Conservation (phyloP, 257 asterid species). For the Lavandula angustifolia region DNA sequence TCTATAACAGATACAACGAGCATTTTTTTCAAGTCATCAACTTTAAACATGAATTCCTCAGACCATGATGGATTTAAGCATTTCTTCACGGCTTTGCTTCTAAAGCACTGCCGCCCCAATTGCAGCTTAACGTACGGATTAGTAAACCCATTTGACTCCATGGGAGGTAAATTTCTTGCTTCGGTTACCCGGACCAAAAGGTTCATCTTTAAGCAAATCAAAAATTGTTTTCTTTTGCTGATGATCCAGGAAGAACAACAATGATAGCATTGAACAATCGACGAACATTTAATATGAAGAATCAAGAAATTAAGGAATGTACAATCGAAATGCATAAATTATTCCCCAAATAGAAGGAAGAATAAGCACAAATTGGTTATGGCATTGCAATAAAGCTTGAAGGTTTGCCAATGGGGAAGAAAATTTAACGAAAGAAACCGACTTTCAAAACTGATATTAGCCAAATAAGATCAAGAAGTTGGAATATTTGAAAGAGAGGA, state of each 20-base stretch:
- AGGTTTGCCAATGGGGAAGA: conserved; percentile 3
- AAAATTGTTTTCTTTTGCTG: neutral
- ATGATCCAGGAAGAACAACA: conserved; percentile 2
- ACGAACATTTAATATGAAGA: conserved; percentile 8
- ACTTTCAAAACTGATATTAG: conserved; percentile 13
- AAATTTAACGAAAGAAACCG: neutral
- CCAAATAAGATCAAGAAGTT: conserved; percentile 11
- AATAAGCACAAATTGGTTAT: neutral
- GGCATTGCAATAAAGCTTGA: conserved; percentile 17
- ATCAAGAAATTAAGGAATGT: neutral
- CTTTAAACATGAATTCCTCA: conserved; percentile 78
- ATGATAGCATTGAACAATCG: conserved; percentile 28
- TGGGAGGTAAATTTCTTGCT: conserved; percentile 72
- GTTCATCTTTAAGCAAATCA: conserved; percentile 49
- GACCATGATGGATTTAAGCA: conserved; percentile 91
- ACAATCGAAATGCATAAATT: neutral
- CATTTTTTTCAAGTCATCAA: conserved; percentile 86
- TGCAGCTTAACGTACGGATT: conserved; percentile 90
- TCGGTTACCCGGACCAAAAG: conserved; percentile 89
- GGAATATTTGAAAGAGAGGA: neutral
- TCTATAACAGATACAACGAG: conserved; percentile 74
- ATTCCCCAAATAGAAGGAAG: neutral
- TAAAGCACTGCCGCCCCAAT: conserved; percentile 74
- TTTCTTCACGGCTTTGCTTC: conserved; percentile 82
- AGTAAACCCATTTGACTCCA: conserved; percentile 84